Evolutionary conservation across 2,329 filamentous ascomycete genomes (phyloP), one percentile per base, ranked within the genome.

Genomic region (Purpureocillium lavendulum): DNA sequence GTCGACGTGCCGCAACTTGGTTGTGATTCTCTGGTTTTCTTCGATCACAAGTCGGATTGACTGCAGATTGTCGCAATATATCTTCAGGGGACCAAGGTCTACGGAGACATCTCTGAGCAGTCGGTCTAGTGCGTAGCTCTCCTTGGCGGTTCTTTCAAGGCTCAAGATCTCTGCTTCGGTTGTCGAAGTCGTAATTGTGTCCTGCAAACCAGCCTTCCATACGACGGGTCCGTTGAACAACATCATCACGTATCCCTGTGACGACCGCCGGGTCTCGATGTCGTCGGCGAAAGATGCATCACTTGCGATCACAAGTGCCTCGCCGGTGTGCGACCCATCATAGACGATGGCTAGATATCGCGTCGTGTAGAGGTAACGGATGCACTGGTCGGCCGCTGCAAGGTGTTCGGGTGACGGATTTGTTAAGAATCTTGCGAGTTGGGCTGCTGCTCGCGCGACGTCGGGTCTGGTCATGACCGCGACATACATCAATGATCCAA

Each of bases 1-100:
- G 26, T 42, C 33, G 10, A 42, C 40, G 29, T 42, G 36, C 13
- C 36, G 13, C 11, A 42, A 30, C 16, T 35, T 17, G 8, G 40
- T 38, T 10, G 13, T 17, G n/a, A 42, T 42, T n/a, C 34, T 12
- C n/a, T n/a, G n/a, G 24, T 12, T 12, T 24, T 36, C 34, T 11
- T 36, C 34, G 4, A 36, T 24, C 7, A 40, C 30, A 4, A 40
- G 38, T 10, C 28, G 32, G 24, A 40, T 40, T 7, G 33, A 35
- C 28, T 40, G 18, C 6, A 30, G 28, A 17, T 40, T 40, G 26
- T 40, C 30, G 21, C 33, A 40, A 12, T n/a, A 18, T 34, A 40
- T 4, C 38, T 40, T 36, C 13, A 36, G 21, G 12, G 34, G 34
- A 26, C 31, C 21, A 21, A 35, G 29, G 4, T 35, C 26, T 3